A percentile compares a stretch with the other conserved stretches of the same genome.
Conservation (phyloP, 306 rosid species). For the Psophocarpus tetragonolobus region DNA sequence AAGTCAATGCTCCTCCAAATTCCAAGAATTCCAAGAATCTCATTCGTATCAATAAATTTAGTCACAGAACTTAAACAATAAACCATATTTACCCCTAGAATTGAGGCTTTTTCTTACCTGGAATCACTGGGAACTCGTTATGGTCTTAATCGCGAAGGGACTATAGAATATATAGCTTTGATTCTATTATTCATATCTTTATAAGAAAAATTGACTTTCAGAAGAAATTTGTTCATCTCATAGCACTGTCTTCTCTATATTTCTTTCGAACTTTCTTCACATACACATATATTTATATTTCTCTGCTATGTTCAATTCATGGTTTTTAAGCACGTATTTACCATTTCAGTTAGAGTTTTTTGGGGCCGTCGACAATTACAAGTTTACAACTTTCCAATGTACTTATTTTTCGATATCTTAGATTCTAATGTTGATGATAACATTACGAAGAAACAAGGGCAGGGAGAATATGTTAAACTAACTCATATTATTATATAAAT, state of each 20-base stretch:
- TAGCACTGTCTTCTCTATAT: background rate
- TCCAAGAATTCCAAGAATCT: too few species aligned
- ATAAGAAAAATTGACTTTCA: background rate
- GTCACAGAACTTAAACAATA: too few species aligned
- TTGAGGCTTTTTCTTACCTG: too few species aligned
- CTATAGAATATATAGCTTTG: background rate
- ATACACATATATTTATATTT: background rate
- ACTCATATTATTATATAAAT: slow-evolving; percentile 4
- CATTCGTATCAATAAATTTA: too few species aligned
- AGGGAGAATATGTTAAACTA: background rate
- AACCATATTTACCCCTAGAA: too few species aligned
- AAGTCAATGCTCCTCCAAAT: too few species aligned
- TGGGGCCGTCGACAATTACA: background rate
- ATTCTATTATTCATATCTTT: background rate
- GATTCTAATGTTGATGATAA: slow-evolving; percentile 15
- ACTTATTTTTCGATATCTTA: background rate
- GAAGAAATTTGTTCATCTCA: background rate
- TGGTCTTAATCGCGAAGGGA: background rate
- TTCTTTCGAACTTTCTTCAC: background rate
- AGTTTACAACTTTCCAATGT: background rate
- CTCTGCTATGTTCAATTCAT: background rate
- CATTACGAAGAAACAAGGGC: slow-evolving; percentile 2
- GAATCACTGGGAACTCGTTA: background rate
- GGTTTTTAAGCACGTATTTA: background rate
- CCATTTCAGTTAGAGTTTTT: background rate